Conservation (phyloP, 371 early-diverging fungal genomes). For the Mortierella sp. region DNA sequence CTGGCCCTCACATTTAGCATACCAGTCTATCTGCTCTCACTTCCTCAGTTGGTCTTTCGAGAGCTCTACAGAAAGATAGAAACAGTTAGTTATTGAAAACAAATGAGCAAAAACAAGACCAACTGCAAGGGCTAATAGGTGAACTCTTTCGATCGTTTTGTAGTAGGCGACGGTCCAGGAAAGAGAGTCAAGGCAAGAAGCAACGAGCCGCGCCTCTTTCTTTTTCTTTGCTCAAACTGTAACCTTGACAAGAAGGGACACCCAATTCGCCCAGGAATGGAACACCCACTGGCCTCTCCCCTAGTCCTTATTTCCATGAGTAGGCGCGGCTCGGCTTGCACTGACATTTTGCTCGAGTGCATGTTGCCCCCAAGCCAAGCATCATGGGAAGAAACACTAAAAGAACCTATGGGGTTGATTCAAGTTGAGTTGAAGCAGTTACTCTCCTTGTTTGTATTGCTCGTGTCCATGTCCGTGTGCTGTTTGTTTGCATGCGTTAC, state of each 20-base stretch:
- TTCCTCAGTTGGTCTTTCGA: not conserved
- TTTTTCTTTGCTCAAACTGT: not conserved
- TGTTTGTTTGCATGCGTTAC: not conserved
- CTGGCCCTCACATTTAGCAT: not conserved
- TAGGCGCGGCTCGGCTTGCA: conserved; percentile 1
- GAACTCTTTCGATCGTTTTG: no score
- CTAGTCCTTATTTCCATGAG: not conserved
- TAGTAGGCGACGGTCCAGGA: not conserved
- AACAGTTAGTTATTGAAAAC: not conserved
- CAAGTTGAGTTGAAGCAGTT: not conserved
- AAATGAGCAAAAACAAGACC: not conserved
- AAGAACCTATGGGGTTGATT: not conserved
- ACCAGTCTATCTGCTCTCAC: not conserved
- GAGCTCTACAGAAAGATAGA: not conserved
- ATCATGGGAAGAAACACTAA: conserved; percentile 2
- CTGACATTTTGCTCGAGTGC: not conserved
- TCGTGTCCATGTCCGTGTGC: not conserved
- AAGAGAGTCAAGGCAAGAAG: not conserved
- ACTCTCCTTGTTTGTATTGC: not conserved
- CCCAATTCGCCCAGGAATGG: not conserved
- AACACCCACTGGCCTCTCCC: not conserved
- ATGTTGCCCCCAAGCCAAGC: not conserved
- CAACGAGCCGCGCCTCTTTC: not conserved
- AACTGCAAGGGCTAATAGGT: not conserved
- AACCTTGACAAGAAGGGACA: not conserved